Percentiles rank a stretch among this genome's conserved stretches.
Evolutionary conservation across 2,329 filamentous ascomycete species (phyloP).

Genomic region (Sporothrix globosa): DNA sequence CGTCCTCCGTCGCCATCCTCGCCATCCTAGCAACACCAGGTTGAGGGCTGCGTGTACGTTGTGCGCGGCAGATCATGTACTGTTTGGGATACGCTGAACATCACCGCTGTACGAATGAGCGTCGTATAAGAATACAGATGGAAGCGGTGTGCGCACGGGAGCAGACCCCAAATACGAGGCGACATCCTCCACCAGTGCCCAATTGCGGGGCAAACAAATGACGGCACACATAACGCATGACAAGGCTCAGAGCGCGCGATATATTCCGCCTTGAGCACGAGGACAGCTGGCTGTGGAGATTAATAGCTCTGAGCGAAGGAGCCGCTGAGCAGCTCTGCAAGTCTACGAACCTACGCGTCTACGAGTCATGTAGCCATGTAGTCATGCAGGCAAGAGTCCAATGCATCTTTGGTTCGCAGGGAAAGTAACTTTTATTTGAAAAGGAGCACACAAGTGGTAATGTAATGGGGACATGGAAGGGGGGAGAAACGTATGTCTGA

Average conservation of each 20-base stretch:
- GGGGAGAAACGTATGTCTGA: neutral
- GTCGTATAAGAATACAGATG: neutral
- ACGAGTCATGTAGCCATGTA: no score
- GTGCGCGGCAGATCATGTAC: neutral
- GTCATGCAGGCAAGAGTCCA: no score
- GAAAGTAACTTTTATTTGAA: slow-evolving; percentile 7
- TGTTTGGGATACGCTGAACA: neutral
- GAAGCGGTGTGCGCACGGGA: slow-evolving; percentile 18
- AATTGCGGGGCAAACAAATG: neutral
- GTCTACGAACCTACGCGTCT: no score
- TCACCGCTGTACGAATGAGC: neutral
- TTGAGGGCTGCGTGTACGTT: no score
- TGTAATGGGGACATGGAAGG: neutral
- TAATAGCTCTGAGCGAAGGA: neutral
- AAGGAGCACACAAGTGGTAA: neutral
- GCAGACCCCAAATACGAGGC: slow-evolving; percentile 3
- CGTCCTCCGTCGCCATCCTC: no score
- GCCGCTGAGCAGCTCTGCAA: no score
- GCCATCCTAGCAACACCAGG: neutral
- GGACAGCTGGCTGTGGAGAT: neutral
- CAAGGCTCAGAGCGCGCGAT: neutral
- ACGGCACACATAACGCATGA: neutral
- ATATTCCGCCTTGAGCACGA: neutral
- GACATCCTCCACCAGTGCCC: no score
- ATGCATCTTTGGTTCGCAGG: neutral